Conservation (phyloP, 768 basidiomycete genomes). For the Amanita jacksonii region DNA sequence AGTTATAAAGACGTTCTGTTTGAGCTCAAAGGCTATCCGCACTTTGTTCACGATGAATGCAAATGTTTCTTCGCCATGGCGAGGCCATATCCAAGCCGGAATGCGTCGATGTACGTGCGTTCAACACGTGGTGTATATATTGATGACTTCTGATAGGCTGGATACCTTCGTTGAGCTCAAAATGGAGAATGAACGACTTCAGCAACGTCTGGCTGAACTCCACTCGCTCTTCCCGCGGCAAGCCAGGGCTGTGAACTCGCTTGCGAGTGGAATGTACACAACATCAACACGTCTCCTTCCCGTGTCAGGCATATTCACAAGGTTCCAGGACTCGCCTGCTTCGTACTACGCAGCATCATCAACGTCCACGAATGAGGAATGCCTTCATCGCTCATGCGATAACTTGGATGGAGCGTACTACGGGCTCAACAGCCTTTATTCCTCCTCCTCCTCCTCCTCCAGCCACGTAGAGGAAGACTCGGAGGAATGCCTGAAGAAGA, state of each 20-base stretch:
- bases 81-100: constrained; percentile 69
- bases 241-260: constrained; percentile 15
- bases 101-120: constrained; percentile 48
- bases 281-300: constrained; percentile 17
- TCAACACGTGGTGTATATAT: background rate
- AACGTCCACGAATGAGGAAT: background rate
- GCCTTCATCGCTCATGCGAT: constrained; percentile 1
- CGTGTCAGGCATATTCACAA: background rate
- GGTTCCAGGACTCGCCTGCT: constrained; percentile 5
- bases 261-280: constrained; percentile 26
- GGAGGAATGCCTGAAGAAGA: constrained; percentile 49
- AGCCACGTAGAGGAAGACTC: constrained; percentile 29
- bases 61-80: constrained; percentile 69
- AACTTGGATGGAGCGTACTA: constrained; percentile 10
- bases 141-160: constrained; percentile 34
- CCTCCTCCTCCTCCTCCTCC: constrained; percentile 5
- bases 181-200: constrained; percentile 75
- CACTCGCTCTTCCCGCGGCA: constrained; percentile 21
- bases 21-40: constrained; percentile 61
- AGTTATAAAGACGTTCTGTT: constrained; percentile 46
- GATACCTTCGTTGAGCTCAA: constrained; percentile 77
- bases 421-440: constrained; percentile 8
- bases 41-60: constrained; percentile 34
- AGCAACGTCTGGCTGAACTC: constrained; percentile 45
- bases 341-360: constrained; percentile 8